Evolutionary conservation across 2,329 filamentous ascomycete species (phyloP).

Genomic region (Apiospora kogelbergensis): DNA sequence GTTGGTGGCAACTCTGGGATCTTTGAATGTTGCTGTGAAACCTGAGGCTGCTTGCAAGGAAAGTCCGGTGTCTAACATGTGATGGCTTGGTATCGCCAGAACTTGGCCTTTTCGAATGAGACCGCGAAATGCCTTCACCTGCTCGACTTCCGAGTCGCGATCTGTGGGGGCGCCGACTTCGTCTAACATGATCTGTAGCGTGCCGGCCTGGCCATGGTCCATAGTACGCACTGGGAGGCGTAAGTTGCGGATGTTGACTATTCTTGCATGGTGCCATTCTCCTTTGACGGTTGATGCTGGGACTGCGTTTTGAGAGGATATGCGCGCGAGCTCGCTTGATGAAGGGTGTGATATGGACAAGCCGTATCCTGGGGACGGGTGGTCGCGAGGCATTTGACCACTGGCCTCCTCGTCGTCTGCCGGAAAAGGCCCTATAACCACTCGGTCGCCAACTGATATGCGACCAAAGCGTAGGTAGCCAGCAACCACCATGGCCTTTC

Average conservation of each 20-base stretch:
- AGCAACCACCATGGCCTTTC: conserved; percentile 64
- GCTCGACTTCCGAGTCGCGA: conserved; percentile 26
- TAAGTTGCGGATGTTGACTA: conserved; percentile 86
- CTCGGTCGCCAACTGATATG: conserved; percentile 73
- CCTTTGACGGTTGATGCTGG: conserved; percentile 53
- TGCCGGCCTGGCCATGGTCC: conserved; percentile 81
- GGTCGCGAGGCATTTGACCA: conserved; percentile 43
- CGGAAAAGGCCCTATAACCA: conserved; percentile 78
- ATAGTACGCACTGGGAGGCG: conserved; percentile 78
- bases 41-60: conserved; percentile 66
- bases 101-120: conserved; percentile 80
- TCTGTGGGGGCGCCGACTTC: conserved; percentile 33
- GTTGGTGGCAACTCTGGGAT: conserved; percentile 58
- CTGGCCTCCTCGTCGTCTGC: conserved; percentile 51
- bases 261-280: conserved; percentile 78
- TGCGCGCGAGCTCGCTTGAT: conserved; percentile 51
- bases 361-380: conserved; percentile 47
- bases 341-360: conserved; percentile 54
- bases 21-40: conserved; percentile 70
- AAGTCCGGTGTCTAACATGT: conserved; percentile 56
- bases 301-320: conserved; percentile 53
- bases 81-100: conserved; percentile 61
- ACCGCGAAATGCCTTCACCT: conserved; percentile 31
- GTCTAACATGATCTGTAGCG: conserved; percentile 72
- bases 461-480: conserved; percentile 80